Evolutionary conservation across 176 grass and related monocot species (phyloP), one percentile per base, ranked within the genome.

Genomic region (Thalia dealbata): DNA sequence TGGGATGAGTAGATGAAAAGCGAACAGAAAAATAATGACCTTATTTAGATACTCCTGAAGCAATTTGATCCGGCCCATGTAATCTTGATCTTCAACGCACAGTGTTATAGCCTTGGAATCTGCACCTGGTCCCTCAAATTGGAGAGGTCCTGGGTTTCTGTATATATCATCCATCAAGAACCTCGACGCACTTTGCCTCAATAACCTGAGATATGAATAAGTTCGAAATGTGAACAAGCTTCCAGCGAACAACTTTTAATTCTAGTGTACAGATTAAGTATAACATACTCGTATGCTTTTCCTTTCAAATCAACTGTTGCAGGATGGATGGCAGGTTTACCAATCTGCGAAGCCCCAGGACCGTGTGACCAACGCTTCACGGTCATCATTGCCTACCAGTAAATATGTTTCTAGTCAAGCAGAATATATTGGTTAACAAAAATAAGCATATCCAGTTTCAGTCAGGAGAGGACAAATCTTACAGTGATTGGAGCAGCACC

Each of bases 61-160:
- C 69, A 91, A 84, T 78, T 99, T 99, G 70, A 99, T 99, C 81
- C 95, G 80, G 61, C 95, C 95, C 87, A 99, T 99, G 81, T 99
- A 99, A 61, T 99, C 95, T 83, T 92, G 85, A 84, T 99, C 95
- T 86, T 99, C 95, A 61, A 99, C 95, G 32, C 83, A 86, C 71
- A 99, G 82, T 13, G 95, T 80, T 73, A 91, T 83, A 26, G 85
- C 73, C 43, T 99, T 99, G 2, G 83, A 42, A 82, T 99, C 95
- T 3, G 86, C 85, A 80, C 90, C 90, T 69, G 90, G 73, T 56
- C 90, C 95, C 71, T 91, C 90, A 48, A 88, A 99, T 80, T 99
- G 95, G 63, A 91, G 87, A 3, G 95, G 95, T 44, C 95, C 95
- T 54, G 90, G 87, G 81, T 99, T 99, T 81, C 95, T 92, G 72